Percentiles rank a stretch among this genome's conserved stretches.
These are phyloP conservation scores for Exserohilum rostratum DNA, from an alignment of 2,329 filamentous ascomycete species.

Conservation along the genomic window DNA sequence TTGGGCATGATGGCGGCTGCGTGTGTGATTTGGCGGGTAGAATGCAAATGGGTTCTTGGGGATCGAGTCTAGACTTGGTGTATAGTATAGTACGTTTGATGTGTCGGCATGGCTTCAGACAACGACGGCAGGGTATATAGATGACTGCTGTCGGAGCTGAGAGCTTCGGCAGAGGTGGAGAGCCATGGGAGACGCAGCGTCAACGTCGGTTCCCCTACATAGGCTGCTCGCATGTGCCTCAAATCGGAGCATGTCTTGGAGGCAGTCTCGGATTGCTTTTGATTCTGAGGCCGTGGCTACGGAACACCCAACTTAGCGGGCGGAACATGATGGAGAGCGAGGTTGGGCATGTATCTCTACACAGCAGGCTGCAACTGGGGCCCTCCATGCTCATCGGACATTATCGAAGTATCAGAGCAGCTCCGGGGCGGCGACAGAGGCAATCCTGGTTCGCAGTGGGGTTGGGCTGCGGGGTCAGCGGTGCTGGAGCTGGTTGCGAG, in stretches of 20 bases:
- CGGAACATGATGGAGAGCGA: background rate
- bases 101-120: background rate
- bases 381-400: background rate
- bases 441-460: background rate
- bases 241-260: background rate
- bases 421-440: background rate
- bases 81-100: background rate
- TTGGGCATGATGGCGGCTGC: conserved; percentile 34
- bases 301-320: conserved; percentile 4
- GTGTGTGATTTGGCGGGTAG: background rate
- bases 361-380: background rate
- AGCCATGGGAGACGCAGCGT: conserved; percentile 23
- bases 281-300: background rate
- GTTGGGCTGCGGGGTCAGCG: background rate
- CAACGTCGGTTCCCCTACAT: conserved; percentile 27
- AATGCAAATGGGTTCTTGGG: background rate
- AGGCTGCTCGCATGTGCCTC: conserved; percentile 9
- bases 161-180: conserved; percentile 29
- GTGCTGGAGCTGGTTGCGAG: no score
- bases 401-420: background rate
- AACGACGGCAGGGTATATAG: conserved; percentile 2
- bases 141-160: conserved; percentile 9
- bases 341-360: background rate
- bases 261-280: conserved; percentile 5
- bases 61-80: background rate